These are phyloP conservation scores for Rhizopus delemar DNA, from an alignment of 371 early-diverging fungal genomes.

Conservation along the genomic window DNA sequence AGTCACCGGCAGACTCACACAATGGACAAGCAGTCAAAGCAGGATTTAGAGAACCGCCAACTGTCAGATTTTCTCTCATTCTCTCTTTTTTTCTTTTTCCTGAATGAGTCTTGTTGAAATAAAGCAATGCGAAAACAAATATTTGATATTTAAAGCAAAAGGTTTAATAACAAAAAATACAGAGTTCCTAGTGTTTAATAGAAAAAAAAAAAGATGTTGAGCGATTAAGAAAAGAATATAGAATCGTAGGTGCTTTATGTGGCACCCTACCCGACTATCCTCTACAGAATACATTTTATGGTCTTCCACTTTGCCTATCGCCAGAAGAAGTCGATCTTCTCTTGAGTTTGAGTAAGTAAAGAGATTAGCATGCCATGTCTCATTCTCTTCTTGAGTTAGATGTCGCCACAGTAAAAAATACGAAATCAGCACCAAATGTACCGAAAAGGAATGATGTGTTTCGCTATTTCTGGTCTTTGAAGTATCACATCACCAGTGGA, in stretches of 20 bases:
- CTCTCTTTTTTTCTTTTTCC: not conserved
- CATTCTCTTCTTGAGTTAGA: not conserved
- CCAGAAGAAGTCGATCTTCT: conserved; percentile 58
- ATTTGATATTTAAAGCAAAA: conserved; percentile 27
- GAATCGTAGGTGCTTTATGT: conserved; percentile 57
- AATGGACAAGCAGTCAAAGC: too few species aligned
- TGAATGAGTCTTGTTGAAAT: conserved; percentile 32
- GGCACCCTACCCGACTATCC: conserved; percentile 59
- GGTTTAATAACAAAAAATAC: conserved; percentile 7
- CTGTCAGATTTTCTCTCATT: not conserved
- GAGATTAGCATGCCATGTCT: too few species aligned
- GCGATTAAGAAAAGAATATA: conserved; percentile 42
- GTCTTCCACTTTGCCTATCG: conserved; percentile 52
- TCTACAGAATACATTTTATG: conserved; percentile 55
- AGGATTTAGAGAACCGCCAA: too few species aligned
- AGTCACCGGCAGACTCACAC: too few species aligned
- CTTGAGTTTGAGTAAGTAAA: conserved; percentile 8
- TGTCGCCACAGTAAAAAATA: conserved; percentile 2
- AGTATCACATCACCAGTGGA: conserved; percentile 56
- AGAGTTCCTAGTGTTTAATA: not conserved
- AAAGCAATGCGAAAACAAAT: conserved; percentile 16
- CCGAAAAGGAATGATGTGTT: conserved; percentile 37
- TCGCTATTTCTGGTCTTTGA: conserved; percentile 53
- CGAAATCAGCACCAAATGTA: conserved; percentile 18
- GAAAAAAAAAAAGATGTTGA: conserved; percentile 35